These are phyloP conservation scores for Stenocarpella maydis DNA, from an alignment of 2,329 filamentous ascomycete genomes.

Conservation along the genomic window DNA sequence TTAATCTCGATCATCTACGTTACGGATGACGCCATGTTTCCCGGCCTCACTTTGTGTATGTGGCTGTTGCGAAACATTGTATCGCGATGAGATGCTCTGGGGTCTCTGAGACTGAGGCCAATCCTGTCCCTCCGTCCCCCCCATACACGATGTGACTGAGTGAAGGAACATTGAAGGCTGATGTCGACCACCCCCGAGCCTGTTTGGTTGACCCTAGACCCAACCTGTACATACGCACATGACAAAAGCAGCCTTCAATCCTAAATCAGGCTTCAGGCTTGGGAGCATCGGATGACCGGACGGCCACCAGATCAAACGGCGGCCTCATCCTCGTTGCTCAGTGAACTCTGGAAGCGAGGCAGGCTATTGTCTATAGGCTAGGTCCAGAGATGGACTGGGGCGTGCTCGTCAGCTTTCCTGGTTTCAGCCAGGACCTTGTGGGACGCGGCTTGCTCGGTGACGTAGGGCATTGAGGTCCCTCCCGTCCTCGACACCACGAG, in stretches of 20 bases:
- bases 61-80: conserved; percentile 17
- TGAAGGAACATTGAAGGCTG: background rate
- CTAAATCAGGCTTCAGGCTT: conserved; percentile 16
- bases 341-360: conserved; percentile 7
- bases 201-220: background rate
- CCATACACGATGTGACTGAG: conserved; percentile 18
- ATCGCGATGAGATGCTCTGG: conserved; percentile 2
- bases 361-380: background rate
- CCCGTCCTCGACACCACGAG: background rate
- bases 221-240: background rate
- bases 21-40: conserved; percentile 19
- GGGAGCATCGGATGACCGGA: conserved; percentile 5
- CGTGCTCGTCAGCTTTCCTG: conserved; percentile 22
- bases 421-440: conserved; percentile 3
- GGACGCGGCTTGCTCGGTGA: conserved; percentile 17
- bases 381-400: background rate
- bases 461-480: conserved; percentile 12
- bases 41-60: background rate
- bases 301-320: conserved; percentile 20
- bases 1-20: conserved; percentile 23
- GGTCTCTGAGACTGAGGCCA: background rate
- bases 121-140: conserved; percentile 13
- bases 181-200: background rate
- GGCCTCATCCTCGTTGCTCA: conserved; percentile 19
- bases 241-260: background rate